These are phyloP conservation scores for Oryza nivara DNA, from an alignment of 176 grass and related monocot genomes.

Conservation along the genomic window DNA sequence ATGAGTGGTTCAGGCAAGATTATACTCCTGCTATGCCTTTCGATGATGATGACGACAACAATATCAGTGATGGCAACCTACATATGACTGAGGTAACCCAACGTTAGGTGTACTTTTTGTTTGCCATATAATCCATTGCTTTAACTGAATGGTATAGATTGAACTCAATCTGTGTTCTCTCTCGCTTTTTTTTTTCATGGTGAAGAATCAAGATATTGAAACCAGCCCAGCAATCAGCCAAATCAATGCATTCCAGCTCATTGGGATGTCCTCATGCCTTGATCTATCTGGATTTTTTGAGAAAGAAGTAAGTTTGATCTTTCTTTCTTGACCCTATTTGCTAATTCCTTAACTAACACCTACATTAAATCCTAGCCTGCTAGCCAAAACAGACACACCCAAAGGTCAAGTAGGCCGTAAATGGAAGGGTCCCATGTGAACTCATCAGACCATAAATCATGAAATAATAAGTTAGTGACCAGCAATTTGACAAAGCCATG, in stretches of 20 bases:
- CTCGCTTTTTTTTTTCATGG: conserved; percentile 1
- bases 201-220: conserved; percentile 55
- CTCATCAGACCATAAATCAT: not conserved
- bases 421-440: conserved; percentile 8
- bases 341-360: not conserved
- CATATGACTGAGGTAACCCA: conserved; percentile 55
- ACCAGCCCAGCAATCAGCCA: conserved; percentile 58
- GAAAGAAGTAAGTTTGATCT: conserved; percentile 67
- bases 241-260: conserved; percentile 96
- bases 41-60: conserved; percentile 65
- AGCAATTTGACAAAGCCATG: conserved; percentile 4
- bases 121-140: conserved; percentile 35
- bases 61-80: conserved; percentile 23
- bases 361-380: not conserved
- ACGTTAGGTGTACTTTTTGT: not conserved
- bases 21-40: conserved; percentile 68
- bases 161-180: conserved; percentile 12
- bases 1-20: conserved; percentile 87
- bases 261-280: conserved; percentile 94
- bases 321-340: conserved; percentile 32
- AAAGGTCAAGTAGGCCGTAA: conserved; percentile 24
- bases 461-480: conserved; percentile 24
- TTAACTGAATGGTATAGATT: conserved; percentile 24
- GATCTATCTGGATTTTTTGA: conserved; percentile 98
- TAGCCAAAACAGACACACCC: not conserved